phyloP scores from a whole-genome alignment of 768 basidiomycete species.

The Ephemerocybe angulata region DNA sequence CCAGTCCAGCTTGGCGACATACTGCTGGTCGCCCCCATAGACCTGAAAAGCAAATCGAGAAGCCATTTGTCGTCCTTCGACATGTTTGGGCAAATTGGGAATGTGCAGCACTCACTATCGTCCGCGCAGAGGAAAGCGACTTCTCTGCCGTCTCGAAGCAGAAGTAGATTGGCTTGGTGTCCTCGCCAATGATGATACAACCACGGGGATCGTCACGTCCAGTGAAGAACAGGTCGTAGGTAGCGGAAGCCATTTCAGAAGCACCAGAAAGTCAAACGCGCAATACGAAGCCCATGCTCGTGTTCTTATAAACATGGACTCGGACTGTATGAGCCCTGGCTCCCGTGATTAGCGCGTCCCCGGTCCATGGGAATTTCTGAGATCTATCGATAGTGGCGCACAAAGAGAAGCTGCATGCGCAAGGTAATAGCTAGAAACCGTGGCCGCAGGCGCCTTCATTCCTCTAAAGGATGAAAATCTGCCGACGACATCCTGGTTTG shows the following conservation, averaged over 20 bases:
- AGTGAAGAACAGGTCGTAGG: conserved; percentile 65
- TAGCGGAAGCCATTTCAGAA: conserved; percentile 35
- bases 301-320: conserved; percentile 37
- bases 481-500: not conserved
- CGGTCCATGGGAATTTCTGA: conserved; percentile 46
- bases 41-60: conserved; percentile 25
- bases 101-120: not conserved
- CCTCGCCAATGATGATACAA: conserved; percentile 66
- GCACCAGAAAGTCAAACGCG: conserved; percentile 30
- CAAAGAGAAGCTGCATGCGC: conserved; percentile 33
- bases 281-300: conserved; percentile 27
- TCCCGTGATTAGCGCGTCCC: conserved; percentile 51
- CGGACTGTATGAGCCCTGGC: conserved; percentile 39
- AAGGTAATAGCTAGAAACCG: conserved; percentile 10
- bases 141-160: conserved; percentile 60
- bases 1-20: conserved; percentile 49
- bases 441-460: not conserved
- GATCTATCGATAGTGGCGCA: conserved; percentile 45
- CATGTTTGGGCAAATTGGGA: too few relatives aligned
- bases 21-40: conserved; percentile 42
- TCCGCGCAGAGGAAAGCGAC: conserved; percentile 20
- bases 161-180: conserved; percentile 55
- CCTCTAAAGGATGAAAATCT: not conserved
- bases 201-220: conserved; percentile 65
- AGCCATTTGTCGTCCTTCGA: conserved; percentile 8